Evolutionary conservation across 2,329 filamentous ascomycete genomes (phyloP), one percentile per base, ranked within the genome.

Genomic region (Fusarium palustre): DNA sequence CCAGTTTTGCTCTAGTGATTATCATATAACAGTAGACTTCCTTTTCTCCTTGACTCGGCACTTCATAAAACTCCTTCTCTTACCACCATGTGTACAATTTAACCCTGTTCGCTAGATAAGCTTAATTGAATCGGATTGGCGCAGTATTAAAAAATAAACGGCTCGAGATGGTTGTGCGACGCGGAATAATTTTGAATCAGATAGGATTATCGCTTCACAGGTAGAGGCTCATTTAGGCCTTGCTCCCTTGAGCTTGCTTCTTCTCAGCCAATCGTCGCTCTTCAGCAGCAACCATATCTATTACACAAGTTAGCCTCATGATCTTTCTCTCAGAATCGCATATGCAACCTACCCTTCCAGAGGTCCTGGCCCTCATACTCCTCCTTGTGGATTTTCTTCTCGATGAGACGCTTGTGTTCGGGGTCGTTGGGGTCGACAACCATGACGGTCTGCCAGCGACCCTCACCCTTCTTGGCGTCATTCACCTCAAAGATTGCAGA

Each of bases 331-430:
- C 3, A 12, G 7, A 3, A 16, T 30, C 5, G 18, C 1, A 33
- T 15, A 8, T 30, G n/a, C 5, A 28, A 50, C 88, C 78, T 81
- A 92, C 90, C 91, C 84, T 89, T 96, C 96, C 96, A 99, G 75
- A 97, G 86, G 80, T 98, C 94, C 83, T 97, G 92, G 45, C 93
- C 92, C 77, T 90, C 87, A 79, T 97, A 96, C 68, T 92, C 86
- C 84, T 97, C 93, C 82, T 94, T 92, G 79, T 97, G 92, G 56
- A 96, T 87, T 82, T 85, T 90, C 88, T 94, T 95, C 87, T 97
- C 92, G 72, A 97, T 92, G 71, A 94, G 78, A 74, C 91, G 85
- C 86, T 93, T 91, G 81, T 94, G 92, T 81, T 91, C 88, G 3
- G 92, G 93, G 78, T 97, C 93, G 71, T 92, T 85, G 55, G 92